Base-by-base conservation (phyloP, 1,284 basidiomycete species). In the Trametes polyzona region DNA sequence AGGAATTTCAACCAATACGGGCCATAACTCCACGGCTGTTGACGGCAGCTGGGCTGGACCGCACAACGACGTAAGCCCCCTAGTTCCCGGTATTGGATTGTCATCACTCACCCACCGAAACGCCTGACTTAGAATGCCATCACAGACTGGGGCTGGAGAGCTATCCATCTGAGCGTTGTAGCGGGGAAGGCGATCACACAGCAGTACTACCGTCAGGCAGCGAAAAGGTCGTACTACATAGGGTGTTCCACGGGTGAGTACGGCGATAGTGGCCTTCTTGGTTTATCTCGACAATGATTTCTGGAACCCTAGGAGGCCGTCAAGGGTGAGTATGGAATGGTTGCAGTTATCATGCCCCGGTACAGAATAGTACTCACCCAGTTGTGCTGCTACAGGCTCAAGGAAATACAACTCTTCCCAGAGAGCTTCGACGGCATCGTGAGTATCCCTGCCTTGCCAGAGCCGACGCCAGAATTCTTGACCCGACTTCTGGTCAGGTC, bases 161-260 rank as follows among this genome's bases (percentile, higher is more conserved):
- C 68, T 8, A 46, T 69, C 26, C 67, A 67, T 32, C 36, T 66
- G 24, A 59, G 62, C 27, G 59, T 61, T 7, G 51, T 65, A 5
- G 52, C 59, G 11, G 68, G 63, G 2, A 68, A 68, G 36, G 57
- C 64, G 49, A 47, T 69, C 17, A 59, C 60, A 11, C n/a, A 48
- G 17, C 55, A 64, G 27, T 66, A 66, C 42, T 69, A 68, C 42
- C 49, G 55, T 5, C 43, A 47, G 21, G 19, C 57, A 4, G 46
- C 54, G 11, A 42, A 52, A 17, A 63, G 59, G 36, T 57, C 63
- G 0, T 69, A 68, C 39, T 69, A 66, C 47, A 26, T 68, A 1
- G 67, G 67, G 16, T 69, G 67, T 46, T 69, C 68, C 4, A 66
- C 63, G 6, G 68, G 68, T 61, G 39, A 27, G 37, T 42, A n/a